Percentiles rank a stretch among this genome's conserved stretches.
These are phyloP conservation scores for Vigna reflexopilosa DNA, from an alignment of 306 rosid genomes.

Conservation along the genomic window DNA sequence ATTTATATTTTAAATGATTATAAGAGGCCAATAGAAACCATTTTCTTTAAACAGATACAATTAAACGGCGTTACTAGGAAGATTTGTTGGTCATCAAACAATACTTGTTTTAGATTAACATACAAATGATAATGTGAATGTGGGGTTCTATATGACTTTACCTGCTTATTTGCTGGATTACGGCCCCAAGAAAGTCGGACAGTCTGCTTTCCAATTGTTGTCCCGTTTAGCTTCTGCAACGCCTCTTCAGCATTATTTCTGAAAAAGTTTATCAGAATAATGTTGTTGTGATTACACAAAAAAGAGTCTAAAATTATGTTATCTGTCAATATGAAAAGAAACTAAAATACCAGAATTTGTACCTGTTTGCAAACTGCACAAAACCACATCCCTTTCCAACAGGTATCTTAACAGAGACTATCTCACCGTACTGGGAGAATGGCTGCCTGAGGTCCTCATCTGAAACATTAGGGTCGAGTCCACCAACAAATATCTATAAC, in stretches of 20 bases:
- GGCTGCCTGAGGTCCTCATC: constrained; percentile 97
- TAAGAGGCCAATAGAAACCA: not conserved
- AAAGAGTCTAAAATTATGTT: constrained; percentile 10
- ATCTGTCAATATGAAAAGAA: not conserved
- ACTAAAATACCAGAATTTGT: constrained; percentile 16
- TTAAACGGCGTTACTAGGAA: not conserved
- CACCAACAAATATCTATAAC: constrained; percentile 95
- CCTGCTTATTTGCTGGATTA: constrained; percentile 99
- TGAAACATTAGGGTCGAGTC: constrained; percentile 88
- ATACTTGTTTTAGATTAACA: constrained; percentile 3
- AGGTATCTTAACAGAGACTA: constrained; percentile 95
- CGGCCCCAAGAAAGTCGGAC: constrained; percentile 99
- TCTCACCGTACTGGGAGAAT: constrained; percentile 88
- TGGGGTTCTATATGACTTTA: constrained; percentile 6
- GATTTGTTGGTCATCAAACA: constrained; percentile 21
- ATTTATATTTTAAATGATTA: not conserved
- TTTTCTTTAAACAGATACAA: not conserved
- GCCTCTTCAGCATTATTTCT: constrained; percentile 98
- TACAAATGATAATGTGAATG: constrained; percentile 8
- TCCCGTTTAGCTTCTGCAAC: constrained; percentile 83
- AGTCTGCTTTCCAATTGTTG: constrained; percentile 86
- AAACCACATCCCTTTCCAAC: constrained; percentile 98
- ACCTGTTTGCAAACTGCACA: constrained; percentile 96
- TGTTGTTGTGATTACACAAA: constrained; percentile 22
- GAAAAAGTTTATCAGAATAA: constrained; percentile 46